phyloP scores from a whole-genome alignment of 2,329 filamentous ascomycete species.

The Hawksworthiomyces lignivorus region DNA sequence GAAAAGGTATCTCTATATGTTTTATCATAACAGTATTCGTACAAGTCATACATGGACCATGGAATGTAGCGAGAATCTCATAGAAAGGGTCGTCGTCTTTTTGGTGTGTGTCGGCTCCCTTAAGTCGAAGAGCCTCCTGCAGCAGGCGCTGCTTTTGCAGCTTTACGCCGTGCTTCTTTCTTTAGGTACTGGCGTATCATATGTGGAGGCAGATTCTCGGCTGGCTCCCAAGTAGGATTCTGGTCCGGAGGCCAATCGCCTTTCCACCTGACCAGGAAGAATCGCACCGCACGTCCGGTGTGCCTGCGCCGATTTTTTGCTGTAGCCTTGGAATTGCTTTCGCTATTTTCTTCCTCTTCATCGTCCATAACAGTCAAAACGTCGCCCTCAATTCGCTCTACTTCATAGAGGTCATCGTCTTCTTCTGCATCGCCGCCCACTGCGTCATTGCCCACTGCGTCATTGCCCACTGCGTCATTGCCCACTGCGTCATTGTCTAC shows the following conservation, averaged over 20 bases:
- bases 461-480: too few species aligned
- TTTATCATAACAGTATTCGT: too few species aligned
- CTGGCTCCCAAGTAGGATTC: slow-evolving; percentile 53
- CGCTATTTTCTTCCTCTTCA: slow-evolving; percentile 21
- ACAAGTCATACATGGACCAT: too few species aligned
- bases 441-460: too few species aligned
- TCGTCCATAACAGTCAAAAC: slow-evolving; percentile 40
- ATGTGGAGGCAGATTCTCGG: slow-evolving; percentile 36
- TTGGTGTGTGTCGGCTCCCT: too few species aligned
- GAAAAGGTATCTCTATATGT: too few species aligned
- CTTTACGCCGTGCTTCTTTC: slow-evolving; percentile 7
- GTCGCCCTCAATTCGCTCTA: slow-evolving; percentile 19
- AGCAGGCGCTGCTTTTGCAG: background rate
- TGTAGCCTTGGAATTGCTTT: slow-evolving; percentile 26
- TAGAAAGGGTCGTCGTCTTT: background rate
- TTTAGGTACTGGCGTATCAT: slow-evolving; percentile 36
- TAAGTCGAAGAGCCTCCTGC: too few species aligned
- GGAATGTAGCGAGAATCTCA: too few species aligned
- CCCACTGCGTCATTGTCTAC: too few species aligned
- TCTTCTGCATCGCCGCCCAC: background rate
- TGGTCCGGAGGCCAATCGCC: slow-evolving; percentile 48
- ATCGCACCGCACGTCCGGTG: slow-evolving; percentile 30
- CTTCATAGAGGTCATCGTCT: slow-evolving; percentile 11
- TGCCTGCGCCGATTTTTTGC: too few species aligned
- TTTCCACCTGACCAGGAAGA: slow-evolving; percentile 48